Conservation (phyloP, 371 early-diverging fungal genomes). For the Apophysomyces ossiformis region DNA sequence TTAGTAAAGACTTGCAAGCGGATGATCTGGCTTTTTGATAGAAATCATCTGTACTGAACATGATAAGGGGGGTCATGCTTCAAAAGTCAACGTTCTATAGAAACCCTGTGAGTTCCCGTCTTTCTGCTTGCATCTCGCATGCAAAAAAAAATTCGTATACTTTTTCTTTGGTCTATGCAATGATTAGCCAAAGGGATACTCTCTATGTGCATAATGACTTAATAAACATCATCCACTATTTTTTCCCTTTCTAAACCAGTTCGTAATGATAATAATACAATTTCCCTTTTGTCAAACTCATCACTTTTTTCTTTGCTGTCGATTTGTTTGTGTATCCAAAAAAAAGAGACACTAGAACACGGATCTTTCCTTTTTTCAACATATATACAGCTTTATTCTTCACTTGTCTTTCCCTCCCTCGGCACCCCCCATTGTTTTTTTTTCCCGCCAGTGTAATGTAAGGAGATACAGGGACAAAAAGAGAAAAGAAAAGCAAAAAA, state of each 20-base stretch:
- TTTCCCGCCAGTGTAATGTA: background rate
- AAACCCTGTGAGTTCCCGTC: conserved; percentile 12
- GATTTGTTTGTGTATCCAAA: background rate
- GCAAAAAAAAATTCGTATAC: background rate
- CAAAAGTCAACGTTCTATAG: conserved; percentile 5
- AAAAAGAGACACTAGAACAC: background rate
- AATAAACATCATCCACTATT: background rate
- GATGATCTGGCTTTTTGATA: conserved; percentile 2
- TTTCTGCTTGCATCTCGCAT: conserved; percentile 5
- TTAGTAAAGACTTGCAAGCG: conserved; percentile 7
- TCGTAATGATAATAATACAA: background rate
- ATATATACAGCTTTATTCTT: background rate
- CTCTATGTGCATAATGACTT: conserved; percentile 7
- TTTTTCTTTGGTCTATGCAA: background rate
- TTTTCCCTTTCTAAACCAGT: conserved; percentile 3
- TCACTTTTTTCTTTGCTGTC: no score
- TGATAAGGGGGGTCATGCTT: conserved; percentile 11
- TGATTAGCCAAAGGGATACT: background rate
- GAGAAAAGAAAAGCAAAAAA: no score
- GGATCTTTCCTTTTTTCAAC: background rate
- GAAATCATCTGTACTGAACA: conserved; percentile 8
- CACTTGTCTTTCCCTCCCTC: background rate
- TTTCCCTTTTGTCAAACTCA: no score
- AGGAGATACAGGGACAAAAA: background rate
- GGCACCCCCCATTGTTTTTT: background rate